A percentile compares a stretch with the other conserved stretches of the same genome.
phyloP scores from a whole-genome alignment of 1,284 basidiomycete genomes.

The Malassezia arunalokei region DNA sequence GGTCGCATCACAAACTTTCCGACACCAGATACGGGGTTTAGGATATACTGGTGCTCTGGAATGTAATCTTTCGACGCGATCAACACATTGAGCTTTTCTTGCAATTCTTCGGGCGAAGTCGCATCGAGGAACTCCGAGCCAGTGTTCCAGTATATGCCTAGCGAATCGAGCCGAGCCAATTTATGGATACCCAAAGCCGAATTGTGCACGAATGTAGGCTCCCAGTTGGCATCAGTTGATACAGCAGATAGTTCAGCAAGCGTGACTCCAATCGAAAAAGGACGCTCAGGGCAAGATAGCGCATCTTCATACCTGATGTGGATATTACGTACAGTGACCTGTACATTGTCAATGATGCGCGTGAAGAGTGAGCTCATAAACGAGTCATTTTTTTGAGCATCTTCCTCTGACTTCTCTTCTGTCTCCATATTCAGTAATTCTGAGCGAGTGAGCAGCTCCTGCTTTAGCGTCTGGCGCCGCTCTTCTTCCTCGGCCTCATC shows the following conservation, averaged over 20 bases:
- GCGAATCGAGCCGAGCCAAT: slow-evolving; percentile 71
- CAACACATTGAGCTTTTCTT: slow-evolving; percentile 66
- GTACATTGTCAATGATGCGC: slow-evolving; percentile 91
- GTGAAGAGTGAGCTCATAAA: slow-evolving; percentile 71
- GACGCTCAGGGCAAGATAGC: slow-evolving; percentile 86
- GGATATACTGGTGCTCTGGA: slow-evolving; percentile 71
- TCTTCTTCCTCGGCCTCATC: slow-evolving; percentile 75
- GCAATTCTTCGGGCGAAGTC: slow-evolving; percentile 54
- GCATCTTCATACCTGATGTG: slow-evolving; percentile 84
- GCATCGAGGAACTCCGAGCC: slow-evolving; percentile 73
- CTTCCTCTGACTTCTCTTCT: slow-evolving; percentile 48
- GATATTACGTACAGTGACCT: slow-evolving; percentile 62
- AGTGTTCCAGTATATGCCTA: slow-evolving; percentile 93
- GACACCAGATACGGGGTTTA: slow-evolving; percentile 91
- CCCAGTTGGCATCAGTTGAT: slow-evolving; percentile 85
- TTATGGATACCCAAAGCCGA: slow-evolving; percentile 82
- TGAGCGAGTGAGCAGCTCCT: slow-evolving; percentile 74
- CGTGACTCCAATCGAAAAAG: slow-evolving; percentile 84
- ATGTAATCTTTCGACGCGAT: slow-evolving; percentile 35
- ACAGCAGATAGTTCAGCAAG: slow-evolving; percentile 81
- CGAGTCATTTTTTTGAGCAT: slow-evolving; percentile 65
- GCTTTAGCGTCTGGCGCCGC: slow-evolving; percentile 71
- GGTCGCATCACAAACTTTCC: slow-evolving; percentile 72
- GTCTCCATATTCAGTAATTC: slow-evolving; percentile 57
- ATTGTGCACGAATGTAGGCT: slow-evolving; percentile 88